Base-by-base conservation (phyloP, 768 basidiomycete species). In the Paxillus ammoniavirescens region DNA sequence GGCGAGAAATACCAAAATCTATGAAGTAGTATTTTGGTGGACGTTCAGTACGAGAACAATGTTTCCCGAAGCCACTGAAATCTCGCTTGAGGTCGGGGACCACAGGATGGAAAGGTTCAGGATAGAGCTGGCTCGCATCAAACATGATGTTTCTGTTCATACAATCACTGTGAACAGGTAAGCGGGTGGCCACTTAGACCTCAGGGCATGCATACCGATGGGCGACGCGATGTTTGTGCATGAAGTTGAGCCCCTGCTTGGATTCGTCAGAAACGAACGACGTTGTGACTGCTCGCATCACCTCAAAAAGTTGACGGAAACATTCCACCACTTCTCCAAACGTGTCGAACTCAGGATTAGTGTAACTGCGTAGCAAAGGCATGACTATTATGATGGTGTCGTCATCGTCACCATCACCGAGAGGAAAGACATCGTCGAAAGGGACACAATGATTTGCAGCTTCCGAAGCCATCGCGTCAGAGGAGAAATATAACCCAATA, bases 201-300 rank as follows among this genome's bases (percentile, higher is more conserved):
- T 8, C n/a, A 12, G 23, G 23, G 23, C 23, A 26, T 26, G 7
- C 41, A 8, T 9, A 50, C 67, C 6, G 51, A 49, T 76, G 75
- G 5, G 74, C 75, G 1, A 75, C 59, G 15, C 60, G 59, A 30
- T 74, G 62, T 2, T 59, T 50, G 52, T 77, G 76, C 62, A 77
- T 71, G 53, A 74, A 75, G 42, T 65, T 54, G 3, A 76, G 49
- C 0, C 73, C 71, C 73, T 74, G 42, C 8, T 28, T 26, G 23
- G 23, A 23, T 10, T n/a, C 9, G 40, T 45, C 12, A 53, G n/a
- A 37, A 41, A 35, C 8, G 2, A 62, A 61, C 9, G 26, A 30
- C 23, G 23, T 26, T 26, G 23, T 26, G 2, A 26, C 23, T 26
- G 23, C n/a, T 26, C 5, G 23, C 23, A 28, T 38, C 45, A 66